phyloP scores from a whole-genome alignment of 495 filamentous ascomycete species.

The Trichoderma asperelloides region DNA sequence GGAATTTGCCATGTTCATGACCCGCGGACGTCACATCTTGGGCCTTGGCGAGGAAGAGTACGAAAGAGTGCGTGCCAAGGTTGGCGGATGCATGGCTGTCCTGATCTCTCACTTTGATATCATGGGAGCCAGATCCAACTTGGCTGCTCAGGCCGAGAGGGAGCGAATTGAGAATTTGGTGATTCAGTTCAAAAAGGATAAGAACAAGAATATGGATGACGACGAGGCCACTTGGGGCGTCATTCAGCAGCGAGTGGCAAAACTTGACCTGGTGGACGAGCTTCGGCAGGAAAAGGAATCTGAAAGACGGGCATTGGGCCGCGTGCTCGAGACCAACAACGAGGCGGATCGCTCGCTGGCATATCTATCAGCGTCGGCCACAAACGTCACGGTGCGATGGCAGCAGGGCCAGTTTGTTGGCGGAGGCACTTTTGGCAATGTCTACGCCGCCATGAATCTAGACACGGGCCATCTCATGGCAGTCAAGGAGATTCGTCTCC shows the following conservation, averaged over 20 bases:
- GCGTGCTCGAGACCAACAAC: conserved; percentile 86
- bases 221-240: conserved; percentile 70
- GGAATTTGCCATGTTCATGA: conserved; percentile 97
- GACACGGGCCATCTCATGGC: conserved; percentile 96
- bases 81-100: conserved; percentile 94
- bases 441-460: conserved; percentile 93
- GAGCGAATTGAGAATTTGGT: conserved; percentile 63
- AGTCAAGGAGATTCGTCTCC: conserved; percentile 94
- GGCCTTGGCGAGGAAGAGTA: conserved; percentile 83
- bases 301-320: conserved; percentile 82
- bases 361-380: conserved; percentile 84
- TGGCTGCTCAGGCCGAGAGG: conserved; percentile 81
- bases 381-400: conserved; percentile 91
- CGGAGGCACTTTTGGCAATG: conserved; percentile 92
- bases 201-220: conserved; percentile 70
- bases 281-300: conserved; percentile 65
- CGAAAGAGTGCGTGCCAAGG: conserved; percentile 68
- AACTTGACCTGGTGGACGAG: conserved; percentile 68
- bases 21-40: conserved; percentile 80
- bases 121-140: conserved; percentile 87
- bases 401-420: conserved; percentile 97
- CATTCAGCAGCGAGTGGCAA: conserved; percentile 59
- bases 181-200: conserved; percentile 63
- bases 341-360: conserved; percentile 93
- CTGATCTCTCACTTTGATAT: conserved; percentile 98